Base-by-base conservation (phyloP, 371 early-diverging fungal species). In the Zancudomyces culisetae region DNA sequence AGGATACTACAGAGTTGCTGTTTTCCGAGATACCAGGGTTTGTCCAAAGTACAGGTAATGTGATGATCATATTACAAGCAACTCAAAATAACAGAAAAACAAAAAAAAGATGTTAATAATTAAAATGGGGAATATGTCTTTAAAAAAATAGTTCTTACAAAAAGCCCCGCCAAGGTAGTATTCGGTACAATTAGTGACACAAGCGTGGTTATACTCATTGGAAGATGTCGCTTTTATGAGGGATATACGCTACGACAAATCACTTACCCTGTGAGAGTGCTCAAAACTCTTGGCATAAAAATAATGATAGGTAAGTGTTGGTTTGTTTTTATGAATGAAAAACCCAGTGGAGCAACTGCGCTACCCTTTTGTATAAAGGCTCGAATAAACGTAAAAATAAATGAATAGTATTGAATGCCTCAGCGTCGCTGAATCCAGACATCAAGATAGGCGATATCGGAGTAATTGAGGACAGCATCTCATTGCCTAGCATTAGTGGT, bases 21-120 rank as follows among this genome's bases (percentile, higher is more conserved):
- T 90, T 86, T 70, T 59, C 72, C 27, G 78, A 81, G 27, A 90
- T 92, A 56, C 90, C 90, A 22, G 78, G 82, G 20, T 92, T 92
- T 60, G 81, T 79, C 42, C 58, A 63, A 48, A 83, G 83, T 64
- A 88, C 89, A 43, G 89, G 86, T 30, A 74, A 66, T n/a, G n/a
- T n/a, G n/a, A n/a, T n/a, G n/a, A n/a, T n/a, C n/a, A n/a, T n/a
- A n/a, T n/a, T n/a, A n/a, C n/a, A n/a, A n/a, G n/a, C n/a, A n/a
- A n/a, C n/a, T n/a, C n/a, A n/a, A n/a, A n/a, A n/a, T n/a, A n/a
- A n/a, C n/a, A n/a, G n/a, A n/a, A n/a, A n/a, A 10, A 35, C 35
- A 10, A 15, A 35, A 10, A 35, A 10, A 35, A 35, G 6, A 15
- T 6, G 35, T 35, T 6, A 15, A 35, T 35, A 15, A 10, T 6